Conservation (phyloP, 148 eudicot species). For the Rhododendron ferrugineum region DNA sequence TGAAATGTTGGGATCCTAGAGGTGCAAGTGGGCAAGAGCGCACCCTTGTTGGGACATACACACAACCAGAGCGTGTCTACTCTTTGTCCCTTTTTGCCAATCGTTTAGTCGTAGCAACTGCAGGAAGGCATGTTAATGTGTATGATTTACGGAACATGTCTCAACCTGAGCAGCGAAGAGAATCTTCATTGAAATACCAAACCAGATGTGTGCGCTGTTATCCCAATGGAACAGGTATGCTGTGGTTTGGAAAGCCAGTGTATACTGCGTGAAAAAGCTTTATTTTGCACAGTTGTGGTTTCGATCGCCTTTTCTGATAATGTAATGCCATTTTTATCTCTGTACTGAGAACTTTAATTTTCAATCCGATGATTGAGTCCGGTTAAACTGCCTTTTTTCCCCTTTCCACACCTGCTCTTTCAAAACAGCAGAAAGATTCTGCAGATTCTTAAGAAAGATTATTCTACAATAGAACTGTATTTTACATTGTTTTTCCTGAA, state of each 20-base stretch:
- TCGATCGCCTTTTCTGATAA: neutral
- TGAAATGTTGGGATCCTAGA: slow-evolving; percentile 99
- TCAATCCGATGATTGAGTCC: neutral
- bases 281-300: neutral
- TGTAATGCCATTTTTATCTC: neutral
- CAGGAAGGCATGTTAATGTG: slow-evolving; percentile 93
- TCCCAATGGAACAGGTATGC: slow-evolving; percentile 77
- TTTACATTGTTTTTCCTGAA: neutral
- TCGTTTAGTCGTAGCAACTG: slow-evolving; percentile 87
- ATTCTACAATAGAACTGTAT: neutral
- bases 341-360: neutral
- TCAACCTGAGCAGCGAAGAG: slow-evolving; percentile 93
- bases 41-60: slow-evolving; percentile 80
- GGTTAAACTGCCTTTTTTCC: neutral
- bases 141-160: slow-evolving; percentile 95
- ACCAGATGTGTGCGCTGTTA: slow-evolving; percentile 95
- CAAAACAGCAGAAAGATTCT: neutral
- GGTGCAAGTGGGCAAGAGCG: slow-evolving; percentile 89
- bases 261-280: neutral
- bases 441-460: neutral
- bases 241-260: neutral
- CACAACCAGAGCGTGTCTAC: slow-evolving; percentile 96
- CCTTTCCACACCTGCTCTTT: neutral
- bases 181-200: slow-evolving; percentile 90
- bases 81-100: slow-evolving; percentile 83